Base-by-base conservation (phyloP, 2,329 filamentous ascomycete species). In the Pezicula carpinea region DNA sequence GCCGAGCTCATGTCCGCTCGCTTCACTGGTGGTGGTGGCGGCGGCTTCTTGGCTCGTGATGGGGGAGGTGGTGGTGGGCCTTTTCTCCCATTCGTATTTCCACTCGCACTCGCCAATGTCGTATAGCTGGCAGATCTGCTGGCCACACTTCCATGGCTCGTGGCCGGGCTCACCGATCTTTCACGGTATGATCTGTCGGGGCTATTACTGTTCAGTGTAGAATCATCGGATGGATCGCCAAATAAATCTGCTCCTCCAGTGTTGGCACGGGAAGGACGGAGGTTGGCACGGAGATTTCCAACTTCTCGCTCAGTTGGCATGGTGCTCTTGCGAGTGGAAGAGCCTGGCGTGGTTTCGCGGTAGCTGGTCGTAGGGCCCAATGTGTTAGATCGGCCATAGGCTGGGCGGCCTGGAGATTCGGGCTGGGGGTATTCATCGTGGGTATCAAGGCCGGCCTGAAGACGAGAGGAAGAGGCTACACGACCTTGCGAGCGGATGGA, bases 11-110 rank as follows among this genome's bases (percentile, higher is more conserved):
- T 59, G 14, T 62, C 59, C 15, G 59, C 74, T 54, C 79, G 69
- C 71, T 85, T 85, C 67, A 81, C 75, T 18, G 82, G 82, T 10
- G 79, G 79, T 18, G 80, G 82, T 32, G 79, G 79, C 50, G 82
- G 80, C 11, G 81, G 80, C 64, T 85, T 85, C 72, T 84, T 86
- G 31, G 77, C 68, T 59, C 81, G 69, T 18, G 75, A 76, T 7
- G 79, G 77, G 21, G 79, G 79, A 19, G 82, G 82, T 22, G 82
- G 82, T 17, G 82, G 82, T 39, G 80, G 77, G 38, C 73, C 74
- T 64, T 79, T 81, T 63, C 65, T 59, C 21, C 61, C 55, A 44
- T 58, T 53, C 17, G 54, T 55, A 42, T 29, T 54, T 45, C 41
- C 39, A 53, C 51, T 13, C 51, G 52, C 23, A 54, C 55, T 55